These are phyloP conservation scores for Ophiostoma populinum DNA, from an alignment of 2,329 filamentous ascomycete genomes.

Conservation along the genomic window DNA sequence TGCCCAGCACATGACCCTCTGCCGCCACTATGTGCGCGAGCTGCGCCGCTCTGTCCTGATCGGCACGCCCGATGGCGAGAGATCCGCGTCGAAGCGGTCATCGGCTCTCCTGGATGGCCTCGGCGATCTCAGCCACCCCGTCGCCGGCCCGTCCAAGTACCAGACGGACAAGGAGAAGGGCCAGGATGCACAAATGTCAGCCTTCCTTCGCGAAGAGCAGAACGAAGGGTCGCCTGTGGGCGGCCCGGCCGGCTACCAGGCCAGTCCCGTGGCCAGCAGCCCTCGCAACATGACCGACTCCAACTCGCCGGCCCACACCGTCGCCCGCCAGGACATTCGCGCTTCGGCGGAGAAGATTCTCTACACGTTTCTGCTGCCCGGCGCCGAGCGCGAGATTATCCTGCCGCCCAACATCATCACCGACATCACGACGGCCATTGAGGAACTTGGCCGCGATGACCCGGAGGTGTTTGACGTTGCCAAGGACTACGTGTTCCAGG, in stretches of 20 bases:
- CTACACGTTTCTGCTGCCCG: constrained; percentile 90
- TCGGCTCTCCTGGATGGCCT: constrained; percentile 61
- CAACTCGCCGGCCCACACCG: constrained; percentile 66
- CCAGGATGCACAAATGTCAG: constrained; percentile 79
- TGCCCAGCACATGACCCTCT: constrained; percentile 95
- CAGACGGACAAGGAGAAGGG: constrained; percentile 55
- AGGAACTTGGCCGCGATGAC: constrained; percentile 82
- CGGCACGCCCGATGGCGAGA: constrained; percentile 80
- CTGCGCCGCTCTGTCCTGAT: constrained; percentile 83
- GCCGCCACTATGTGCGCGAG: constrained; percentile 91
- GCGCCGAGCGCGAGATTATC: constrained; percentile 92
- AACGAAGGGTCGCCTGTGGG: constrained; percentile 36
- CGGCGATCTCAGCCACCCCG: constrained; percentile 45
- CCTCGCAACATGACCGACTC: constrained; percentile 52
- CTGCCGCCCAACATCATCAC: constrained; percentile 75
- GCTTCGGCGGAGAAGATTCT: constrained; percentile 94
- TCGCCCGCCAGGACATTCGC: constrained; percentile 76
- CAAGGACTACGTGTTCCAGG: constrained; percentile 98
- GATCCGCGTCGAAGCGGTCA: constrained; percentile 60
- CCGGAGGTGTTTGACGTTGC: constrained; percentile 94
- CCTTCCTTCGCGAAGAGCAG: constrained; percentile 59
- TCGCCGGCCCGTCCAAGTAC: constrained; percentile 44
- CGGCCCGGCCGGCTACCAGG: constrained; percentile 20
- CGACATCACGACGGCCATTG: constrained; percentile 73
- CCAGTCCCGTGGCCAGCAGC: constrained; percentile 36